Conservation (phyloP, 257 asterid species). For the Solanum chiquidenum region DNA sequence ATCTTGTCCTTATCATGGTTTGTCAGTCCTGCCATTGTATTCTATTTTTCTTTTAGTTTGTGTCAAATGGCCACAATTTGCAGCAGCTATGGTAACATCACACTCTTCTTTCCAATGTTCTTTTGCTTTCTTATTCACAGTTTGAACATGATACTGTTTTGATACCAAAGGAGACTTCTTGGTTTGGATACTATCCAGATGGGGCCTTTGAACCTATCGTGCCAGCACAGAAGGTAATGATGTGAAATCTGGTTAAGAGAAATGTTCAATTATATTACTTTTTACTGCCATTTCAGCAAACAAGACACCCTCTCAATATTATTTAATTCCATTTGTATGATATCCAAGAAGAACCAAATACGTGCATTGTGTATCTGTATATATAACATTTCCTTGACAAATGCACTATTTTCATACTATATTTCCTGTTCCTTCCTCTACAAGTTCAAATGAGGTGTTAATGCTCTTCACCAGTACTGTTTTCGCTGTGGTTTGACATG, state of each 20-base stretch:
- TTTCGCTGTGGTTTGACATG: neutral
- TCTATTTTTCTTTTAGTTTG: neutral
- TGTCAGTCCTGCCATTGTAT: neutral
- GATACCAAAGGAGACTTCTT: constrained; percentile 89
- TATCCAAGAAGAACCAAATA: neutral
- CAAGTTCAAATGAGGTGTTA: neutral
- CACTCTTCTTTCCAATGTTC: neutral
- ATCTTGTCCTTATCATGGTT: constrained; percentile 90
- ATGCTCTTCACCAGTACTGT: neutral
- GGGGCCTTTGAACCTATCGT: constrained; percentile 65
- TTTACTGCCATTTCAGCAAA: neutral
- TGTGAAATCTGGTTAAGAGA: neutral
- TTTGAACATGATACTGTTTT: constrained; percentile 85
- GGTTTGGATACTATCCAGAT: constrained; percentile 95
- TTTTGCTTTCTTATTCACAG: constrained; percentile 19
- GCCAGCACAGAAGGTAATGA: constrained; percentile 66
- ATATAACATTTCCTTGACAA: neutral
- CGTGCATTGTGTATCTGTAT: neutral
- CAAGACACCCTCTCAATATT: neutral
- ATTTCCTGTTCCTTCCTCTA: neutral
- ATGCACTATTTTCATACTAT: neutral
- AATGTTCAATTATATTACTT: neutral
- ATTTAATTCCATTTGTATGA: neutral
- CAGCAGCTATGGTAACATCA: neutral
- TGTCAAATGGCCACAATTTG: neutral